Base-by-base conservation (phyloP, 192 early-diverging fungal genomes). In the Glomus cerebriforme region DNA sequence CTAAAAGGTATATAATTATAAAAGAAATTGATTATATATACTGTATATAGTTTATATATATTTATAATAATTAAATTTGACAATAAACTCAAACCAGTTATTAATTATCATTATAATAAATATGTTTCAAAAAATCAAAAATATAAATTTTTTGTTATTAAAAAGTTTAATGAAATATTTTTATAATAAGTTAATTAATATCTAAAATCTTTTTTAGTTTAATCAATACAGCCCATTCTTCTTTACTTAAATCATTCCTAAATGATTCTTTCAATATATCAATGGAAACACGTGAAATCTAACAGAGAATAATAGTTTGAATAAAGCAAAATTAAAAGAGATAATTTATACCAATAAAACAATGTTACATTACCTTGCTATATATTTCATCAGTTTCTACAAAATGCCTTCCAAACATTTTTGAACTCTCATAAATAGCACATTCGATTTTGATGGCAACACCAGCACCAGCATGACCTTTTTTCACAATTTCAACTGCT, bases 191-290 rank as follows among this genome's bases (percentile, higher is more conserved):
- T 43, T 78, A 78, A 9, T 59, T 29, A 58, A 78, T 59, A 1
- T 47, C 66, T 45, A 78, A 37, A 17, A 89, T 31, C 79, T 89
- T 92, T 86, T 97, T 98, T 72, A 97, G 87, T 85, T 91, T 90
- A 72, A 93, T 82, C 19, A 97, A 84, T 34, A 95, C 82, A 27
- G 74, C 84, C 96, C 96, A 97, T 35, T 97, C 95, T 24, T 96
- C 96, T 87, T 93, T 94, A 67, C 87, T 85, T 82, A 99, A 70
- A 82, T 99, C 97, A 59, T 94, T 90, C 77, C 96, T 90, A 92
- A 99, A 99, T 45, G 87, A 93, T 73, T 92, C 90, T 88, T 99
- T 99, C 82, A 98, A 87, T 45, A 98, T 91, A 83, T 99, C 95
- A 80, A 99, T 99, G 37, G 95, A 96, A 64, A 81, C 83, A 34